phyloP scores from a whole-genome alignment of 805 yeast genomes.

The Priceomyces melissophilus region DNA sequence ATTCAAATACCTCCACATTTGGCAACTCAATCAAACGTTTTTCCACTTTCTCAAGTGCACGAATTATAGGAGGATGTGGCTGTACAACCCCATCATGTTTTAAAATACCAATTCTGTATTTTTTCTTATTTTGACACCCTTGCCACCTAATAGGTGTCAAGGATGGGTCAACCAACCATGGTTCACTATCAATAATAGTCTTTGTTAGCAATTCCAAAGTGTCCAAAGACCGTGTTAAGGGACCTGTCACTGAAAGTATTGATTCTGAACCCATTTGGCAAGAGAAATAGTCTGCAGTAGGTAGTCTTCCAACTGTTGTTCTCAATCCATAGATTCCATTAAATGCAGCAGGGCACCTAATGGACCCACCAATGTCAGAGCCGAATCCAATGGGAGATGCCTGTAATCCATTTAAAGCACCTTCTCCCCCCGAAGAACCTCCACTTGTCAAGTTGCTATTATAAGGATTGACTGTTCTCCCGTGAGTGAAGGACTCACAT shows the following conservation, averaged over 20 bases:
- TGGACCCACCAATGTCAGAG: slow-evolving; percentile 52
- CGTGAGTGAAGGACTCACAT: slow-evolving; percentile 42
- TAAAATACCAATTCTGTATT: slow-evolving; percentile 1
- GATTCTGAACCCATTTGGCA: slow-evolving; percentile 8
- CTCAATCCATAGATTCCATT: slow-evolving; percentile 41
- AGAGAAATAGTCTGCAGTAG: slow-evolving; percentile 11
- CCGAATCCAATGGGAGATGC: slow-evolving; percentile 54
- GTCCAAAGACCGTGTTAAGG: slow-evolving; percentile 38
- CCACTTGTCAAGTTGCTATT: slow-evolving; percentile 44
- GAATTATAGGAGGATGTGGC: slow-evolving; percentile 44
- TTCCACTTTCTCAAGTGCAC: slow-evolving; percentile 35
- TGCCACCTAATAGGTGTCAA: slow-evolving; percentile 52
- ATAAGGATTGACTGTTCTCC: slow-evolving; percentile 45
- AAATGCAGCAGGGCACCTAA: slow-evolving; percentile 46
- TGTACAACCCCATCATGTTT: not conserved
- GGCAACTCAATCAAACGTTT: slow-evolving; percentile 41
- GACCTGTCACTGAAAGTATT: slow-evolving; percentile 32
- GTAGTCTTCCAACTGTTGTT: slow-evolving; percentile 29
- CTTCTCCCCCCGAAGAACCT: slow-evolving; percentile 56
- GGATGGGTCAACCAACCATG: slow-evolving; percentile 51
- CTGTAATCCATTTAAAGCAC: slow-evolving; percentile 41
- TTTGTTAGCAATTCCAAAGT: slow-evolving; percentile 38
- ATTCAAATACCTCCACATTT: slow-evolving; percentile 39
- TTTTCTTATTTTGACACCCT: slow-evolving; percentile 13
- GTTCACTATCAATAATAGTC: slow-evolving; percentile 35